phyloP scores from a whole-genome alignment of 495 filamentous ascomycete species.

The Xylaria venustula region DNA sequence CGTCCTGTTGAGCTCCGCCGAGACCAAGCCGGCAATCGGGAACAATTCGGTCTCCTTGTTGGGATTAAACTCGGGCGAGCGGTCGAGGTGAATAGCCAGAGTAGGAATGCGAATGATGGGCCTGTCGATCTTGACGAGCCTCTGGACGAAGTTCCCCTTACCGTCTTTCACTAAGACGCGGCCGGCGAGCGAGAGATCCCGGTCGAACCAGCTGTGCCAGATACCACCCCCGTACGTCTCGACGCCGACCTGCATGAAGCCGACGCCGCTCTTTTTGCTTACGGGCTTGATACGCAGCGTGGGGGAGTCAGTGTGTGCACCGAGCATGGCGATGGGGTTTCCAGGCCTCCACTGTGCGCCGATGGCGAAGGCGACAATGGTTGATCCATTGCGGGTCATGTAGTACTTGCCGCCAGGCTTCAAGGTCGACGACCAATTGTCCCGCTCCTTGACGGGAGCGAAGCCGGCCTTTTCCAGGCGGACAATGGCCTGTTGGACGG shows the following conservation, averaged over 20 bases:
- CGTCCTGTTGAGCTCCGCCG: slow-evolving; percentile 80
- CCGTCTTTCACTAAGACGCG: slow-evolving; percentile 75
- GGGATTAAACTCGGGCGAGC: slow-evolving; percentile 79
- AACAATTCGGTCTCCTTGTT: slow-evolving; percentile 97
- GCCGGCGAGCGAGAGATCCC: slow-evolving; percentile 88
- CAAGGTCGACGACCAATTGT: slow-evolving; percentile 79
- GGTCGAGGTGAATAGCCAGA: slow-evolving; percentile 89
- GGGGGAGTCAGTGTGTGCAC: slow-evolving; percentile 94
- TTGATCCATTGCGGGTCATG: slow-evolving; percentile 90
- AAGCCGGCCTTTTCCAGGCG: slow-evolving; percentile 81
- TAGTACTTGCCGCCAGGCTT: slow-evolving; percentile 92
- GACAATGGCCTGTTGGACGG: slow-evolving; percentile 73
- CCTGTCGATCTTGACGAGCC: slow-evolving; percentile 83
- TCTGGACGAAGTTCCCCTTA: slow-evolving; percentile 75
- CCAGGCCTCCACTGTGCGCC: slow-evolving; percentile 91
- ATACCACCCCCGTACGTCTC: slow-evolving; percentile 94
- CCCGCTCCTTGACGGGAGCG: slow-evolving; percentile 82
- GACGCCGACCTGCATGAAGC: slow-evolving; percentile 94
- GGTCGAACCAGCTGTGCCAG: slow-evolving; percentile 89
- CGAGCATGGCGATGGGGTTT: slow-evolving; percentile 91
- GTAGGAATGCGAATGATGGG: slow-evolving; percentile 91
- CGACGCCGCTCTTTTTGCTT: slow-evolving; percentile 77
- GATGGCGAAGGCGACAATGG: slow-evolving; percentile 92
- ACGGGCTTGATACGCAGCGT: slow-evolving; percentile 89
- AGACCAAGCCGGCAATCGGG: slow-evolving; percentile 84